Evolutionary conservation across 2,329 filamentous ascomycete genomes (phyloP).

Genomic region (Cercospora citrullina): DNA sequence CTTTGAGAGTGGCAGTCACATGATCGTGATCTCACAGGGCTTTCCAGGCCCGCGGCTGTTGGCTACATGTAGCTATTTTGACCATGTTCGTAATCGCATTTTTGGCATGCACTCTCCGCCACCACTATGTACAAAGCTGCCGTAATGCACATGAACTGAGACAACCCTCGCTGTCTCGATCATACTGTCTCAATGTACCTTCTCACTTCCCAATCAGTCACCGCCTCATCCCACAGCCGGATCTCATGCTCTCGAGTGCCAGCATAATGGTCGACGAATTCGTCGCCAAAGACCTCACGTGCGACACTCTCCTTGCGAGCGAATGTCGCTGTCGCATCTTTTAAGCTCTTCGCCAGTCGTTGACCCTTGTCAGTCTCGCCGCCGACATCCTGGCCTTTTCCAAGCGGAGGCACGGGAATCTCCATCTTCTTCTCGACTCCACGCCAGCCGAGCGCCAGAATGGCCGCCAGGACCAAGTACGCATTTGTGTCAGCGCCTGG

Average conservation of each 20-base stretch:
- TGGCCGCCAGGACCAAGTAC: slow-evolving; percentile 80
- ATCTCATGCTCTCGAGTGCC: slow-evolving; percentile 92
- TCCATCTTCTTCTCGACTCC: slow-evolving; percentile 90
- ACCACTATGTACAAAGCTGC: slow-evolving; percentile 7
- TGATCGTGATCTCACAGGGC: neutral
- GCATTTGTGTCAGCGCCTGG: slow-evolving; percentile 93
- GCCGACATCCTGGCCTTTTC: slow-evolving; percentile 80
- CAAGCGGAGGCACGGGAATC: slow-evolving; percentile 77
- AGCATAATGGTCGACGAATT: slow-evolving; percentile 93
- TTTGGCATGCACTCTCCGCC: neutral
- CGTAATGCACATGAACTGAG: neutral
- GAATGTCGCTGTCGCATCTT: slow-evolving; percentile 80
- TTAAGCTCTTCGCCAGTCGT: slow-evolving; percentile 78
- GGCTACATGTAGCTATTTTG: neutral
- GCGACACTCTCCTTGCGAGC: slow-evolving; percentile 77
- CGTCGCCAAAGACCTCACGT: slow-evolving; percentile 89
- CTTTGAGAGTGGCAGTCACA: neutral
- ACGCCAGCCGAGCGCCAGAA: slow-evolving; percentile 84
- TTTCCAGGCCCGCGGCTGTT: neutral
- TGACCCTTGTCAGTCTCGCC: slow-evolving; percentile 68
- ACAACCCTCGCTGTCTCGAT: neutral
- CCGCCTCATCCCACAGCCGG: slow-evolving; percentile 87
- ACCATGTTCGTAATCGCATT: neutral
- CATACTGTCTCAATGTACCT: slow-evolving; percentile 43
- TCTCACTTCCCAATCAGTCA: slow-evolving; percentile 73